These are phyloP conservation scores for Rhytidhysteron rufulum DNA, from an alignment of 2,329 filamentous ascomycete genomes.

Conservation along the genomic window DNA sequence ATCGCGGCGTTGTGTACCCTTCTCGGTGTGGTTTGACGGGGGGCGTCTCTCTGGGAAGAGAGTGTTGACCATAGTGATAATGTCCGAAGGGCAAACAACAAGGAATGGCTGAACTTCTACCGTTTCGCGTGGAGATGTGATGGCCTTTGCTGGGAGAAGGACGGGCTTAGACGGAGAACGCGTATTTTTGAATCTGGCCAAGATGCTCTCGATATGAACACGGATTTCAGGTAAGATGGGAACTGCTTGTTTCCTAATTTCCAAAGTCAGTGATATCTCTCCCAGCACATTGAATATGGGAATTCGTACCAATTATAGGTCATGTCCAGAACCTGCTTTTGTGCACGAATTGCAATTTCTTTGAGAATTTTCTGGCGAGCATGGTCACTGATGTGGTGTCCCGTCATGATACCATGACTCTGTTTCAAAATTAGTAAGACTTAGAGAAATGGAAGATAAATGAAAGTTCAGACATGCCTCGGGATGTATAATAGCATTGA, in stretches of 20 bases:
- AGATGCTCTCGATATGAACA: slow-evolving; percentile 67
- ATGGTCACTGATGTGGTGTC: slow-evolving; percentile 89
- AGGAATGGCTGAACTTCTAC: slow-evolving; percentile 75
- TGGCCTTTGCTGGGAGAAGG: slow-evolving; percentile 66
- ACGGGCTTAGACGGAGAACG: slow-evolving; percentile 50
- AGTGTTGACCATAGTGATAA: slow-evolving; percentile 75
- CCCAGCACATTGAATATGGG: slow-evolving; percentile 19
- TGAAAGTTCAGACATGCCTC: slow-evolving; percentile 55
- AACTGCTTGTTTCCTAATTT: slow-evolving; percentile 54
- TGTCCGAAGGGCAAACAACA: slow-evolving; percentile 73
- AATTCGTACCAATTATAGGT: slow-evolving; percentile 61
- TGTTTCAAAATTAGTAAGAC: slow-evolving; percentile 38
- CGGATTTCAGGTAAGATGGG: slow-evolving; percentile 62
- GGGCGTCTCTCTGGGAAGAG: slow-evolving; percentile 75
- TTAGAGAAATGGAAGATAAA: slow-evolving; percentile 2
- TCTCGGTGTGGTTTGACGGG: slow-evolving; percentile 51
- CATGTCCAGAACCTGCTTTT: slow-evolving; percentile 75
- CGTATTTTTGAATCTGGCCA: slow-evolving; percentile 55
- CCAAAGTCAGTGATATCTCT: slow-evolving; percentile 23
- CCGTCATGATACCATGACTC: slow-evolving; percentile 65
- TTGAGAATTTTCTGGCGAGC: slow-evolving; percentile 71
- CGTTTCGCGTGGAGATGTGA: slow-evolving; percentile 71
- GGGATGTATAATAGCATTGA: slow-evolving; percentile 80
- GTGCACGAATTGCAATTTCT: slow-evolving; percentile 75
- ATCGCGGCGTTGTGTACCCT: slow-evolving; percentile 43